These are phyloP conservation scores for Neofusicoccum parvum DNA, from an alignment of 2,329 filamentous ascomycete genomes.

Conservation along the genomic window DNA sequence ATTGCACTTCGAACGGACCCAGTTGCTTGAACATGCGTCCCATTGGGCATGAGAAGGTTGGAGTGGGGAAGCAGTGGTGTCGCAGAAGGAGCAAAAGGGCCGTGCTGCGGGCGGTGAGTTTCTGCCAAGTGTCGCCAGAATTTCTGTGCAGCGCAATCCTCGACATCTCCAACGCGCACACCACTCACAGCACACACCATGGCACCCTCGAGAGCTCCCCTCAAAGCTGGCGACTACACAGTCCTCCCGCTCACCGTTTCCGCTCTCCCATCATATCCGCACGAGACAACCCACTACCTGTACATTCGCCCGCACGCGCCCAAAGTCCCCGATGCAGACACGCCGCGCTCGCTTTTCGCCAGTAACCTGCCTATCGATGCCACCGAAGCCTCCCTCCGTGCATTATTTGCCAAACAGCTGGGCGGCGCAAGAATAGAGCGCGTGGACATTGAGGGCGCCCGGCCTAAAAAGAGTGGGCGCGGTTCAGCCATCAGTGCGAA, in stretches of 20 bases:
- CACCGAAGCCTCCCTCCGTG: slow-evolving; percentile 73
- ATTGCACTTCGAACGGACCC: not conserved
- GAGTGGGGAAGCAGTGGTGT: not conserved
- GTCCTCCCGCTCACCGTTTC: slow-evolving; percentile 70
- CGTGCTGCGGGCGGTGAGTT: not conserved
- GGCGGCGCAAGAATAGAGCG: slow-evolving; percentile 77
- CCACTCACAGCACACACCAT: not conserved
- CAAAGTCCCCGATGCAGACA: slow-evolving; percentile 63
- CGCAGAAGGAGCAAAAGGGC: not conserved
- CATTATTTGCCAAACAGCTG: slow-evolving; percentile 73
- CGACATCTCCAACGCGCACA: not conserved
- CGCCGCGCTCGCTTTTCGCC: slow-evolving; percentile 80
- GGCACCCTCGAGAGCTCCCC: slow-evolving; percentile 25
- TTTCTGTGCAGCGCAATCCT: slow-evolving; percentile 2
- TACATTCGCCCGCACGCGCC: slow-evolving; percentile 85
- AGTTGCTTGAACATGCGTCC: not conserved
- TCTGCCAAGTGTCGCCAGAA: slow-evolving; percentile 12
- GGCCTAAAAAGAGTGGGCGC: slow-evolving; percentile 43
- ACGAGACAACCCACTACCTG: slow-evolving; percentile 73
- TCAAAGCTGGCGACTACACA: slow-evolving; percentile 62
- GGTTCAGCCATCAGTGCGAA: slow-evolving; percentile 28
- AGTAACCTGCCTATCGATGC: slow-evolving; percentile 87
- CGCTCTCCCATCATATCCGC: slow-evolving; percentile 61
- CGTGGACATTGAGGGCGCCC: slow-evolving; percentile 71
- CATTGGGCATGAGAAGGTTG: not conserved